These are phyloP conservation scores for Tylopilus sp. DNA, from an alignment of 1,284 basidiomycete genomes.

Conservation along the genomic window DNA sequence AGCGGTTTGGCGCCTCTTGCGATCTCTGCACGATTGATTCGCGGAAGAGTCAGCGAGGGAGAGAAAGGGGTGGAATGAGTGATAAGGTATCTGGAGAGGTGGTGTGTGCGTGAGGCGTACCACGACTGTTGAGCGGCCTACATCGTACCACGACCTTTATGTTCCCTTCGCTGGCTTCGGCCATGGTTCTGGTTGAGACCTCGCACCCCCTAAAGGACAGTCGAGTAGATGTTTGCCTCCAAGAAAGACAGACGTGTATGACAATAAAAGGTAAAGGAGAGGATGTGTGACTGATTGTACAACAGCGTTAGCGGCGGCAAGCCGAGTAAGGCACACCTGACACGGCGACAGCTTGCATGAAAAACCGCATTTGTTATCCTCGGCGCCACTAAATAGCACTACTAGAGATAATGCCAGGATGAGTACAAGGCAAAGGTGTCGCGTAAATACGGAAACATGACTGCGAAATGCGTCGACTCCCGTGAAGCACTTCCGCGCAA, in stretches of 20 bases:
- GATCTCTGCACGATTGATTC: constrained; percentile 57
- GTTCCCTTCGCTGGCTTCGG: constrained; percentile 73
- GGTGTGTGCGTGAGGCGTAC: constrained; percentile 44
- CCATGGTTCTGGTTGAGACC: constrained; percentile 36
- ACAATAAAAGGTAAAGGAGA: constrained; percentile 4
- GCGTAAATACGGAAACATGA: neutral
- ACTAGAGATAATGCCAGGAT: neutral
- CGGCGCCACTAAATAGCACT: constrained; percentile 2
- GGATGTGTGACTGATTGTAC: neutral
- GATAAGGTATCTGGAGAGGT: constrained; percentile 3
- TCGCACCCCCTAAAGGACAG: constrained; percentile 12
- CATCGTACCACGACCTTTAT: constrained; percentile 98
- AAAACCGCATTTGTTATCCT: constrained; percentile 13
- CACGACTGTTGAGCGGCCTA: constrained; percentile 89
- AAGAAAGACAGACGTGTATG: constrained; percentile 13
- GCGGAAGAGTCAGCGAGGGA: neutral
- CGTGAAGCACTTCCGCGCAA: constrained; percentile 1
- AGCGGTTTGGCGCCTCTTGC: constrained; percentile 88
- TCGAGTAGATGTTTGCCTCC: constrained; percentile 8
- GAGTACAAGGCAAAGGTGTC: neutral
- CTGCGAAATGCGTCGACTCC: neutral
- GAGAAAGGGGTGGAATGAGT: constrained; percentile 6
- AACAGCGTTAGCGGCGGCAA: neutral
- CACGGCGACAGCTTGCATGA: constrained; percentile 23
- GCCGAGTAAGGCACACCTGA: constrained; percentile 10